phyloP scores from a whole-genome alignment of 495 filamentous ascomycete genomes.

The Astrothelium macrocarpum region DNA sequence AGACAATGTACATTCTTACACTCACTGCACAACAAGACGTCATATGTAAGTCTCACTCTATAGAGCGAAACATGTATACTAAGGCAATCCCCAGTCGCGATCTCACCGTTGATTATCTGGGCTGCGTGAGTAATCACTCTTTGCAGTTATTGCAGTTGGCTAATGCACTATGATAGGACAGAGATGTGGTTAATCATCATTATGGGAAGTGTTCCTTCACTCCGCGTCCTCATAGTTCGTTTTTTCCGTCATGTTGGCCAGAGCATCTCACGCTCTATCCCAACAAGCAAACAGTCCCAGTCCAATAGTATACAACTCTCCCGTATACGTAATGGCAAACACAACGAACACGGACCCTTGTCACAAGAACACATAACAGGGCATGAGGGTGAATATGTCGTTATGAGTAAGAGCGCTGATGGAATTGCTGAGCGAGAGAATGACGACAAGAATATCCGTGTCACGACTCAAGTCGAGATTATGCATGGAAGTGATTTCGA shows the following conservation, averaged over 20 bases:
- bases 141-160: not conserved
- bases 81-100: not conserved
- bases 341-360: not conserved
- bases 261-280: not conserved
- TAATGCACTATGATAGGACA: not conserved
- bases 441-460: not conserved
- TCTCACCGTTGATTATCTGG: not conserved
- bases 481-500: not conserved
- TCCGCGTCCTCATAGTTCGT: not conserved
- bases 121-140: not conserved
- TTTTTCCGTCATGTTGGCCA: not conserved
- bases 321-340: not conserved
- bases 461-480: not conserved
- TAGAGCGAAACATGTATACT: not conserved
- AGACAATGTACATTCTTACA: constrained; percentile 4
- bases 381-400: not conserved
- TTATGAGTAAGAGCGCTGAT: not conserved
- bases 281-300: not conserved
- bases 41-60: constrained; percentile 2
- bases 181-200: constrained; percentile 13
- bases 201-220: not conserved
- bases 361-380: not conserved
- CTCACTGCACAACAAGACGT: constrained; percentile 5
- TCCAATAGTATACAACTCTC: not conserved
- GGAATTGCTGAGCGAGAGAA: not conserved